Evolutionary conservation across 805 yeast genomes (phyloP), one percentile per base, ranked within the genome.

Genomic region (Maudiozyma pseudohumilis): DNA sequence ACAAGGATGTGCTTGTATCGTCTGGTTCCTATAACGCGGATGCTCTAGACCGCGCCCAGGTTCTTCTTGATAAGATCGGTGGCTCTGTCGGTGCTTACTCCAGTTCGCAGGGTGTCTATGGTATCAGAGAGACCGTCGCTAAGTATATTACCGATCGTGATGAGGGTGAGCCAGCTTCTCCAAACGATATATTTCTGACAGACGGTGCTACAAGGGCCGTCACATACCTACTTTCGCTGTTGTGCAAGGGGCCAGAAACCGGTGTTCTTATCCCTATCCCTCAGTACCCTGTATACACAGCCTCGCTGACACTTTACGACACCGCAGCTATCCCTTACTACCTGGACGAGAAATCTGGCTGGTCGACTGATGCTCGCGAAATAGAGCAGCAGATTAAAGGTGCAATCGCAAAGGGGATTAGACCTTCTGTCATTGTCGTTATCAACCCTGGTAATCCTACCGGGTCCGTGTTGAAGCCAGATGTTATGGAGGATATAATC

Each of bases 371-470:
- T 50, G 72, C 92, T 2, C 53, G 60, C 6, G 80, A 77, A 52
- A 75, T 86, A 50, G 74, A 75, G 45, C 41, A 57, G 1, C 65
- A 74, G 33, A 72, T 81, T 34, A 49, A 59, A 17, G 66, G 70
- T 15, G 66, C 82, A 16, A 45, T 60, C 1, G 56, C 57, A 5
- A 62, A 73, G 19, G 85, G 84, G 2, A 60, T 83, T 21, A 66
- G 61, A 9, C 80, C 92, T 46, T 74, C 84, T 48, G 78, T 89
- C 40, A 64, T 92, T 40, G 96, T 89, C 2, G 82, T 92, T 13
- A 92, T 92, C 54, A 92, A 92, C 64, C 99, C 99, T 1, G 97
- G 98, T 39, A 92, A 92, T 63, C 99, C 99, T 43, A 92, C 99
- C 0, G 99, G 99, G 26, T 73, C 95, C 0, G 75, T 87, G 38